phyloP scores from a whole-genome alignment of 495 filamentous ascomycete genomes.

The Penicillium dipodomyicola region DNA sequence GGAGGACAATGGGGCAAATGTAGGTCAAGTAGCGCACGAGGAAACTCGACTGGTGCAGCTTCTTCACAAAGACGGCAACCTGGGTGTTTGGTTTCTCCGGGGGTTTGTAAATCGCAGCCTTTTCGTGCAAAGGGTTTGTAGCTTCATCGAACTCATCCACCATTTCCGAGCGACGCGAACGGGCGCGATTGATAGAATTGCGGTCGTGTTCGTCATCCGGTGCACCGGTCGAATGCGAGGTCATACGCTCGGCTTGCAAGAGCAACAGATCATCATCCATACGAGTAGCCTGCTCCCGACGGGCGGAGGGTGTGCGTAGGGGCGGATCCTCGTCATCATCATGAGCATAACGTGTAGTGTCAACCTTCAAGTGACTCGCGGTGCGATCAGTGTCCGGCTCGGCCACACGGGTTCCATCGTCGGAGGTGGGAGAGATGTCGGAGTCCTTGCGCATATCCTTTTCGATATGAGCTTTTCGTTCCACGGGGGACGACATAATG shows the following conservation, averaged over 20 bases:
- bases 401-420: conserved; percentile 40
- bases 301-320: conserved; percentile 49
- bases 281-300: conserved; percentile 65
- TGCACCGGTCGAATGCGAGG: conserved; percentile 53
- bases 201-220: conserved; percentile 36
- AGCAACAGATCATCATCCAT: conserved; percentile 84
- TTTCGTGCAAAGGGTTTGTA: conserved; percentile 73
- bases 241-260: conserved; percentile 76
- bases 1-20: conserved; percentile 68
- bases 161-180: conserved; percentile 51
- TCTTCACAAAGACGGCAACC: conserved; percentile 61
- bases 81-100: conserved; percentile 62
- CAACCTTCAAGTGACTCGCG: conserved; percentile 32
- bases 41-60: conserved; percentile 70
- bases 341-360: conserved; percentile 29
- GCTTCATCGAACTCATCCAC: conserved; percentile 84
- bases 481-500: conserved; percentile 54
- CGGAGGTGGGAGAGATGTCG: conserved; percentile 35
- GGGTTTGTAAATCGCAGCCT: conserved; percentile 64
- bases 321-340: conserved; percentile 25
- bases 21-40: conserved; percentile 85
- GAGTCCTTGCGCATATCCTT: conserved; percentile 19
- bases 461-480: conserved; percentile 31
- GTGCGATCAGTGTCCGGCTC: conserved; percentile 26
- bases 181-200: conserved; percentile 48